These are phyloP conservation scores for Naganishia randhawae DNA, from an alignment of 768 basidiomycete species.

Conservation along the genomic window DNA sequence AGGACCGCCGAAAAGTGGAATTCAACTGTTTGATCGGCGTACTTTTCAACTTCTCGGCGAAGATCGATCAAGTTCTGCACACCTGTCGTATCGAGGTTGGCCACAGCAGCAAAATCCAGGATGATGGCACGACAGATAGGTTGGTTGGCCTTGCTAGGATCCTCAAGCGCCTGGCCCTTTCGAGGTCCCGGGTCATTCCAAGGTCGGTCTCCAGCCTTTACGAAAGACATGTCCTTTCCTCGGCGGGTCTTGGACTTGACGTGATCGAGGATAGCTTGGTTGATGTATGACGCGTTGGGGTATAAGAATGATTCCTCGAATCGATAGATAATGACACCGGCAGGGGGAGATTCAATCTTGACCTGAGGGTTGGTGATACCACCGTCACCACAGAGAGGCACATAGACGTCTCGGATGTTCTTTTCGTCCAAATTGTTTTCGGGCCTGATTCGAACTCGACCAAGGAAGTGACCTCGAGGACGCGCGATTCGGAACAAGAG, in stretches of 20 bases:
- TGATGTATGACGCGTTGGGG: conserved; percentile 55
- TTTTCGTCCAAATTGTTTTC: conserved; percentile 45
- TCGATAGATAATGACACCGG: conserved; percentile 86
- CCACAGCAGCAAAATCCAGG: conserved; percentile 80
- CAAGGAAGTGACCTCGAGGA: conserved; percentile 86
- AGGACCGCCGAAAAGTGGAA: conserved; percentile 93
- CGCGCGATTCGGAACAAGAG: conserved; percentile 80
- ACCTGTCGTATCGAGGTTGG: conserved; percentile 85
- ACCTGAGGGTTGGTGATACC: conserved; percentile 64
- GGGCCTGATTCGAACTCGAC: conserved; percentile 61
- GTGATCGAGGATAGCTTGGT: conserved; percentile 71
- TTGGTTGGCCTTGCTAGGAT: conserved; percentile 56
- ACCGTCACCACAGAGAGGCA: conserved; percentile 61
- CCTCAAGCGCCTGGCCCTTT: conserved; percentile 55
- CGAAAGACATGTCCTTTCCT: conserved; percentile 66
- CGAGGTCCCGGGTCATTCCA: conserved; percentile 91
- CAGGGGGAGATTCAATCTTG: conserved; percentile 70
- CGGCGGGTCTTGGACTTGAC: conserved; percentile 73
- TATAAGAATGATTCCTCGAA: conserved; percentile 80
- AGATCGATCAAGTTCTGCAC: conserved; percentile 87
- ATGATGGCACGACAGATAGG: conserved; percentile 80
- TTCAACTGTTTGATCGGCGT: conserved; percentile 67
- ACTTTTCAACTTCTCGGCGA: conserved; percentile 78
- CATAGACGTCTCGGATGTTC: conserved; percentile 67
- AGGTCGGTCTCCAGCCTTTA: conserved; percentile 68